These are phyloP conservation scores for Papiliotrema flavescens DNA, from an alignment of 1,284 basidiomycete species.

Conservation along the genomic window DNA sequence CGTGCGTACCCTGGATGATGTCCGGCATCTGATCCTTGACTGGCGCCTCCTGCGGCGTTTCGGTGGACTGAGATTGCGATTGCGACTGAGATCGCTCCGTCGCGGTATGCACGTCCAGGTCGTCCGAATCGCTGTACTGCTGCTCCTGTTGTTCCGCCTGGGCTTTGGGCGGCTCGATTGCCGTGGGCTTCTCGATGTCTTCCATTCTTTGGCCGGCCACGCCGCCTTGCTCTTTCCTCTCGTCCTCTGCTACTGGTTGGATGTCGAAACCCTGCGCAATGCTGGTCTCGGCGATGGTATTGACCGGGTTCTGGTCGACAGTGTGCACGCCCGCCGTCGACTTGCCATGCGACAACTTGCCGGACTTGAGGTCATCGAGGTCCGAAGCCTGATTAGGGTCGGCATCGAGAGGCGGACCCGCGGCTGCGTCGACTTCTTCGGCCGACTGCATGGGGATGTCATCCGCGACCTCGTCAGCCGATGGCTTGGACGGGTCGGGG, in stretches of 20 bases:
- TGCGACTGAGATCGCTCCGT: background rate
- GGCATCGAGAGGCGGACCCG: background rate
- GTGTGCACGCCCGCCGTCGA: background rate
- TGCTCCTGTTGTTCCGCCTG: background rate
- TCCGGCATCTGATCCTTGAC: slow-evolving; percentile 1
- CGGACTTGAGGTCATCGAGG: slow-evolving; percentile 25
- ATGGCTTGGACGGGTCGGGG: background rate
- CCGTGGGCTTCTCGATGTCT: slow-evolving; percentile 24
- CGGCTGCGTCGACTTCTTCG: background rate
- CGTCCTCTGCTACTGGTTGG: slow-evolving; percentile 10
- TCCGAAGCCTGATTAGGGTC: slow-evolving; percentile 26
- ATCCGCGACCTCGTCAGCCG: background rate
- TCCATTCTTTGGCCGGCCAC: slow-evolving; percentile 24
- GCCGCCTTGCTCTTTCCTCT: slow-evolving; percentile 28
- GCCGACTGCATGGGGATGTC: background rate
- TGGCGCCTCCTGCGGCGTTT: background rate
- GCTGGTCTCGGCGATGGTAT: slow-evolving; percentile 16
- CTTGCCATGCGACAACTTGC: slow-evolving; percentile 8
- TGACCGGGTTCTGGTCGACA: slow-evolving; percentile 6
- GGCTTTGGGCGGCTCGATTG: slow-evolving; percentile 11
- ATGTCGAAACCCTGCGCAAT: slow-evolving; percentile 21
- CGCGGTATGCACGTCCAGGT: background rate
- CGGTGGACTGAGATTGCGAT: background rate
- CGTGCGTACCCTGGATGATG: slow-evolving; percentile 1
- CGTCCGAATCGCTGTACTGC: background rate